Evolutionary conservation across 768 basidiomycete genomes (phyloP), one percentile per base, ranked within the genome.

Genomic region (Amanita muscaria): DNA sequence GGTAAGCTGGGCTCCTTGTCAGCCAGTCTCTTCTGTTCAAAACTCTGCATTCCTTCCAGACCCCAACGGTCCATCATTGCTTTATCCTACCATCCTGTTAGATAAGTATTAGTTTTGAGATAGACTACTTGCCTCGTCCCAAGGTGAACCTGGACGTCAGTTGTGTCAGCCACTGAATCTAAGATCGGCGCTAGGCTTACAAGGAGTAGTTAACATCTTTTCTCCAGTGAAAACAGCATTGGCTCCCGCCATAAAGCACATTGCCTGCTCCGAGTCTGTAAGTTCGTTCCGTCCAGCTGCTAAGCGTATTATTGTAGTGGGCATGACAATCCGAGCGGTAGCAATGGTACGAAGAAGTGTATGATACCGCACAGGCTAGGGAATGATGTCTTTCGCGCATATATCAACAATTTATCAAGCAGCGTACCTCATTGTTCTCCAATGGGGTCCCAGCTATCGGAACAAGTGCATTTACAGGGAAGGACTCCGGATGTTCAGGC

Each of bases 201-300:
- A 96, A 36, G 93, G 91, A 11, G 94, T 98, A 10, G 94, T 98
- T 52, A 98, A 63, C 94, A 98, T 98, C 54, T 83, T 74, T 59
- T 97, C 94, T 33, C 93, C 94, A n/a, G 94, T 98, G 62, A 98
- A 98, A 49, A 98, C 83, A 16, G 94, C 94, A 58, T 98, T 98
- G 16, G 93, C 94, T 18, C 94, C 94, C 1, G 94, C 92, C 87
- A 98, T 86, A 67, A 98, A 98, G 58, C 90, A 92, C 85, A 98
- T 91, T 5, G 85, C 91, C 60, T 98, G 94, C 63, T 97, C 88
- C 7, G 87, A 73, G 67, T 98, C 94, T 47, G 72, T 72, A 53
- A 96, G 76, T 2, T 80, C 87, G 60, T 90, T 90, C 56, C 94
- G 72, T 44, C 94, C 94, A 15, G 94, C 94, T 5, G 94, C 92